A percentile compares a stretch with the other conserved stretches of the same genome.
These are phyloP conservation scores for Fusarium redolens DNA, from an alignment of 2,329 filamentous ascomycete genomes.

Conservation along the genomic window DNA sequence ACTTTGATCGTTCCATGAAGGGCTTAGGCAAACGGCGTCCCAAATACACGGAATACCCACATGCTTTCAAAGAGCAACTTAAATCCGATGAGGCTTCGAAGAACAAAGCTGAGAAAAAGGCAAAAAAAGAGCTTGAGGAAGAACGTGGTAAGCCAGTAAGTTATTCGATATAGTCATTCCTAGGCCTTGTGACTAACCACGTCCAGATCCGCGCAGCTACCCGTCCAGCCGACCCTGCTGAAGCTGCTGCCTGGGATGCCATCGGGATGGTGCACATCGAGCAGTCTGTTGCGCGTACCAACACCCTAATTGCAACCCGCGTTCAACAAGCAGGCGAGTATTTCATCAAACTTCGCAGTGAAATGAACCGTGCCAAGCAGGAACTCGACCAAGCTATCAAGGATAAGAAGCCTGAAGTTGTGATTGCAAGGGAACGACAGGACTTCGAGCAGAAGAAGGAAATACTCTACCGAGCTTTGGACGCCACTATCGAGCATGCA, in stretches of 20 bases:
- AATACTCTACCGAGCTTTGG: slow-evolving; percentile 62
- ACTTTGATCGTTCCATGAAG: slow-evolving; percentile 57
- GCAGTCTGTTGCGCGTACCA: slow-evolving; percentile 52
- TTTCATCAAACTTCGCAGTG: slow-evolving; percentile 60
- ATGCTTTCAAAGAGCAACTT: slow-evolving; percentile 60
- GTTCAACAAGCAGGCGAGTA: slow-evolving; percentile 64
- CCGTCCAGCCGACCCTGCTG: slow-evolving; percentile 58
- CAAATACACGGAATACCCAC: slow-evolving; percentile 61
- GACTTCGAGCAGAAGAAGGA: slow-evolving; percentile 59
- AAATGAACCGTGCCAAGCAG: slow-evolving; percentile 60
- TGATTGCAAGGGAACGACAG: slow-evolving; percentile 53
- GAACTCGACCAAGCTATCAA: slow-evolving; percentile 58
- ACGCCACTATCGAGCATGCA: slow-evolving; percentile 65
- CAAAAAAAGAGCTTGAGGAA: slow-evolving; percentile 56
- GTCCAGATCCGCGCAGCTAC: slow-evolving; percentile 54
- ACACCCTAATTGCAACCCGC: slow-evolving; percentile 56
- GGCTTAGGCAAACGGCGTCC: slow-evolving; percentile 56
- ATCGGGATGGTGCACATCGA: slow-evolving; percentile 63
- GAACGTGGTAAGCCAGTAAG: slow-evolving; percentile 55
- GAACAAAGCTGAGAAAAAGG: slow-evolving; percentile 59
- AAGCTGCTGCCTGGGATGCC: slow-evolving; percentile 65
- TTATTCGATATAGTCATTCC: not conserved
- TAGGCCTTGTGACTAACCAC: slow-evolving; percentile 3
- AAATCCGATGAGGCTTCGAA: slow-evolving; percentile 59
- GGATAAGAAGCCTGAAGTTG: slow-evolving; percentile 53